phyloP scores from a whole-genome alignment of 179 eudicot species.

The Camellia oleifera region DNA sequence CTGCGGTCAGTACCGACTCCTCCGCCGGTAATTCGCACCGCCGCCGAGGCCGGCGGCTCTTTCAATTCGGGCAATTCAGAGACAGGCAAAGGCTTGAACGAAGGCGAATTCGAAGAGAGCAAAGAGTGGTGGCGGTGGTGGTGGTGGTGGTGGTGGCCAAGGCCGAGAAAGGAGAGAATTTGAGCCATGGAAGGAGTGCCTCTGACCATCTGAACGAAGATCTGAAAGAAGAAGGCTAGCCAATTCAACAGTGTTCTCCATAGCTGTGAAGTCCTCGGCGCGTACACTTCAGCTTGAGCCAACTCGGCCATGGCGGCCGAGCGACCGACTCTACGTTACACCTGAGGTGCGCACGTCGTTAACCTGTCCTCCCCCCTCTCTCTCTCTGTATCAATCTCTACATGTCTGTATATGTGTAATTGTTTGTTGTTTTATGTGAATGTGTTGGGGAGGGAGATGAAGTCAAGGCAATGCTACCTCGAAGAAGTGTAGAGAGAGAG shows the following conservation, averaged over 20 bases:
- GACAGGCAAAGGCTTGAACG: conserved; percentile 16
- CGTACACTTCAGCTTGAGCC: conserved; percentile 67
- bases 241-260: conserved; percentile 82
- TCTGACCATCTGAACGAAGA: conserved; percentile 72
- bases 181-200: conserved; percentile 67
- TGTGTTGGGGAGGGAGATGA: not conserved
- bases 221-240: conserved; percentile 80
- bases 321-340: not conserved
- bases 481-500: conserved; percentile 7
- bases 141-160: conserved; percentile 11
- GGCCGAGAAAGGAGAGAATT: conserved; percentile 54
- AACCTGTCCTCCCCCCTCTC: not conserved
- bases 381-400: not conserved
- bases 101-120: conserved; percentile 5
- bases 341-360: conserved; percentile 12
- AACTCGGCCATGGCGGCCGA: conserved; percentile 35
- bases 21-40: not conserved
- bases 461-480: not conserved
- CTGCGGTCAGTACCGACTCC: not conserved
- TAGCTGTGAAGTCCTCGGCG: conserved; percentile 60
- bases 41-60: not conserved
- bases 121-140: not conserved
- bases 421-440: not conserved
- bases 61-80: conserved; percentile 3
- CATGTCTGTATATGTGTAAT: not conserved